Evolutionary conservation across 805 yeast genomes (phyloP).

Genomic region (Isabelozyma rhagii): DNA sequence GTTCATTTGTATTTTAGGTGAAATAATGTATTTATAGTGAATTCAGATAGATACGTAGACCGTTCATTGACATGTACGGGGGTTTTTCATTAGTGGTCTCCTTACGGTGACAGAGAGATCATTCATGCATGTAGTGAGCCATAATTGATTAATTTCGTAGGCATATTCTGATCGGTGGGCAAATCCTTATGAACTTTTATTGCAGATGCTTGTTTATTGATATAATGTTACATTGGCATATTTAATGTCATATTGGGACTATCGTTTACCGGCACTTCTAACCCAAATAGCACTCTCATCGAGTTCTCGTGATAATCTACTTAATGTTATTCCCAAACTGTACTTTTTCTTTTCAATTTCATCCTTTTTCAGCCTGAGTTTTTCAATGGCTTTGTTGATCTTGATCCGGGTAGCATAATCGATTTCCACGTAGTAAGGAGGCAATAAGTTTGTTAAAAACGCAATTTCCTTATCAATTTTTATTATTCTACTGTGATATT

Average conservation of each 20-base stretch:
- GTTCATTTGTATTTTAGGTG: slow-evolving; percentile 3
- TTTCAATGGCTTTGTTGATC: slow-evolving; percentile 38
- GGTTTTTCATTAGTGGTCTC: no score
- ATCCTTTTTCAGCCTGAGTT: slow-evolving; percentile 36
- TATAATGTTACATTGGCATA: no score
- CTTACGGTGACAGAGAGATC: no score
- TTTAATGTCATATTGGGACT: background rate
- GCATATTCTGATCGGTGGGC: no score
- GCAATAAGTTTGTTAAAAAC: slow-evolving; percentile 36
- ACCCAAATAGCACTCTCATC: slow-evolving; percentile 45
- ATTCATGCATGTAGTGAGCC: no score
- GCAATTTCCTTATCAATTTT: slow-evolving; percentile 40
- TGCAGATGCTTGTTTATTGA: no score
- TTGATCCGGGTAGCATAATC: slow-evolving; percentile 40
- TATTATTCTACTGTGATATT: slow-evolving; percentile 23
- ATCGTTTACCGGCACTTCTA: slow-evolving; percentile 9
- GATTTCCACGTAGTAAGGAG: slow-evolving; percentile 42
- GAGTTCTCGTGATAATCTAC: slow-evolving; percentile 41
- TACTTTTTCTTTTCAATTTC: slow-evolving; percentile 41
- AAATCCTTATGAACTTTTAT: no score
- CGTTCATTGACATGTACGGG: no score
- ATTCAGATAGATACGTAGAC: background rate
- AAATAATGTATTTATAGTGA: slow-evolving; percentile 1
- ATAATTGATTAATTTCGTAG: no score
- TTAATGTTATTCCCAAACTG: slow-evolving; percentile 37